A percentile compares a stretch with the other conserved stretches of the same genome.
Evolutionary conservation across 2,329 filamentous ascomycete genomes (phyloP).

Genomic region (Colletotrichum melonis): DNA sequence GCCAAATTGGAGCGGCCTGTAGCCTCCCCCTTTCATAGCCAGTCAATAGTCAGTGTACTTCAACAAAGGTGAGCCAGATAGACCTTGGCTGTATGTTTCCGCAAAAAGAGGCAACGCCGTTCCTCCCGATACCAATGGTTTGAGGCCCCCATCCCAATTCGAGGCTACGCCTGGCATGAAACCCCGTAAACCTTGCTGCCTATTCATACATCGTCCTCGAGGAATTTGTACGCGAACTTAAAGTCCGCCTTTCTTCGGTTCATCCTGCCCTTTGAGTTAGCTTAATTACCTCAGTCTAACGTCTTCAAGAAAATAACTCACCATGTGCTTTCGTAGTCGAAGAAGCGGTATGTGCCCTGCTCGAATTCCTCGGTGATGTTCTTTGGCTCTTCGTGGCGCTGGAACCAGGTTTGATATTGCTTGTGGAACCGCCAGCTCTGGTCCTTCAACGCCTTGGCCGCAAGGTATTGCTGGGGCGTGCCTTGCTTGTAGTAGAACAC

Average conservation of each 20-base stretch:
- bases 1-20: constrained; percentile 3
- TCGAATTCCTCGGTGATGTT: constrained; percentile 98
- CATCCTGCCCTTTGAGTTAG: constrained; percentile 75
- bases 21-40: constrained; percentile 18
- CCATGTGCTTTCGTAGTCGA: constrained; percentile 99
- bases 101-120: constrained; percentile 36
- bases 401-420: constrained; percentile 99
- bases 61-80: constrained; percentile 29
- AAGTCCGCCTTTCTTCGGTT: constrained; percentile 98
- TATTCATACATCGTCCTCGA: constrained; percentile 86
- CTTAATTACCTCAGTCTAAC: constrained; percentile 33
- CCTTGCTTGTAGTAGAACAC: constrained; percentile 99
- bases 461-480: constrained; percentile 93
- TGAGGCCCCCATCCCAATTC: constrained; percentile 29
- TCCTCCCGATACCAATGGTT: constrained; percentile 25
- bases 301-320: constrained; percentile 58
- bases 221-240: constrained; percentile 97
- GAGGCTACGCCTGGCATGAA: constrained; percentile 32
- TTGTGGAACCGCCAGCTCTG: constrained; percentile 99
- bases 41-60: constrained; percentile 35
- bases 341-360: constrained; percentile 98
- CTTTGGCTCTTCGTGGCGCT: constrained; percentile 97
- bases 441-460: constrained; percentile 95
- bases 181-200: constrained; percentile 23
- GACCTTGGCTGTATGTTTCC: constrained; percentile 26